Evolutionary conservation across 1,139 yeast genomes (phyloP), one percentile per base, ranked within the genome.

Genomic region (Pichia sp.): DNA sequence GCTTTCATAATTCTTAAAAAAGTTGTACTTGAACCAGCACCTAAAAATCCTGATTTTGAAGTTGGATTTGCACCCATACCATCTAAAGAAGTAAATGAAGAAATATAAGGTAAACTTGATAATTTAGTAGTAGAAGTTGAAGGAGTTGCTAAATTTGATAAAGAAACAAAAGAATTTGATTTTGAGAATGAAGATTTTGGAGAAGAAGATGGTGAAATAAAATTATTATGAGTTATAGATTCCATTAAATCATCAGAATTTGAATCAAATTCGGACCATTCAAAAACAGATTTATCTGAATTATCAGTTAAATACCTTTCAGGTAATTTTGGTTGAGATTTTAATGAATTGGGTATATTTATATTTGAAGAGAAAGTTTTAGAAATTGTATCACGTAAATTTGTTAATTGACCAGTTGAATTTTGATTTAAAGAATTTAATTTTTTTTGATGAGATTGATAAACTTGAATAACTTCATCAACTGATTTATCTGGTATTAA

Each of bases 11-110:
- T 60, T 50, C 66, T 59, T 39, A 67, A 51, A 35, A 67, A 58
- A 11, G 74, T 76, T 4, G 81, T 72, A 48, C 78, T 69, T 6
- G 85, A 78, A 4, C 80, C 82, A n/a, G 73, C 72, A 1, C 86
- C 86, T 52, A 76, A 74, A 56, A 76, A 79, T 1, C 86, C 85
- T 27, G 73, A 71, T 42, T 74, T 74, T 11, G 73, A 72, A 12
- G 61, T 55, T 10, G 53, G 52, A 37, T 59, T 57, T 7, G 60
- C 62, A n/a, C 61, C 63, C 63, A 60, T 60, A 24, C 63, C 63
- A 48, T 60, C 63, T n/a, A 55, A 31, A 0, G 64, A 54, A 6
- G 56, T 48, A 7, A 53, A 42, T 0, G 62, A 57, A 5, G 51
- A 39, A 31, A 25, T 37, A 25, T 37, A 31, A 4, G 57, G 52